phyloP scores from a whole-genome alignment of 208 protist genomes.

The Crithidia sp. region DNA sequence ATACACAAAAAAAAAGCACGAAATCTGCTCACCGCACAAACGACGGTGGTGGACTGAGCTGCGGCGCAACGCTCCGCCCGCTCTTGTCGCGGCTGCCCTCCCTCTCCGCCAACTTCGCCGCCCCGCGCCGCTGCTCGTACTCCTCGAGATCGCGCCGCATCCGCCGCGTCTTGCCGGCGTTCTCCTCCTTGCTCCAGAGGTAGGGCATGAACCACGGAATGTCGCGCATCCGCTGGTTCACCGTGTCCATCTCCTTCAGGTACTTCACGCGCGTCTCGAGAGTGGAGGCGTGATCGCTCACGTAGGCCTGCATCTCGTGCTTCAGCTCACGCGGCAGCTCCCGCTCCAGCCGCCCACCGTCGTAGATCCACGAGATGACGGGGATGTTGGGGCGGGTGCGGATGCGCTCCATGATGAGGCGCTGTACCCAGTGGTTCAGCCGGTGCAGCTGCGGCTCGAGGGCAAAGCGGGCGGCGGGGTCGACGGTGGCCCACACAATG shows the following conservation, averaged over 20 bases:
- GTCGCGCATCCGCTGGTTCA: constrained; percentile 89
- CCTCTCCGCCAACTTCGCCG: constrained; percentile 36
- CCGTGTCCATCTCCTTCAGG: constrained; percentile 89
- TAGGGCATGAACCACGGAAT: constrained; percentile 95
- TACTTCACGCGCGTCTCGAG: constrained; percentile 89
- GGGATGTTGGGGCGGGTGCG: constrained; percentile 87
- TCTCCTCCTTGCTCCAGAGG: constrained; percentile 92
- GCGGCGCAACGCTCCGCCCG: constrained; percentile 60
- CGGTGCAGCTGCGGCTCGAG: constrained; percentile 86
- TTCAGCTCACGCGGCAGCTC: constrained; percentile 78
- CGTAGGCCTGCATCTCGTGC: constrained; percentile 72
- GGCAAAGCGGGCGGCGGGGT: constrained; percentile 81
- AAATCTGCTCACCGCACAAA: constrained; percentile 61
- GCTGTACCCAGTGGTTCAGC: constrained; percentile 89
- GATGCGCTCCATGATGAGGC: constrained; percentile 77
- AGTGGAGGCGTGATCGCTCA: constrained; percentile 67
- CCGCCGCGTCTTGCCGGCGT: constrained; percentile 59
- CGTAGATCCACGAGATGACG: constrained; percentile 87
- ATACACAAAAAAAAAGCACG: no score
- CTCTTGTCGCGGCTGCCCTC: constrained; percentile 23
- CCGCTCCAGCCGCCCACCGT: constrained; percentile 75
- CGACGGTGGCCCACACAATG: constrained; percentile 92
- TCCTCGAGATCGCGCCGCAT: constrained; percentile 84
- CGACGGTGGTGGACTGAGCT: constrained; percentile 73
- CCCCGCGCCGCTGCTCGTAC: constrained; percentile 56